Percentiles rank a stretch among this genome's conserved stretches.
Evolutionary conservation across 805 yeast species (phyloP).

Genomic region (Blastobotrys terrestris): DNA sequence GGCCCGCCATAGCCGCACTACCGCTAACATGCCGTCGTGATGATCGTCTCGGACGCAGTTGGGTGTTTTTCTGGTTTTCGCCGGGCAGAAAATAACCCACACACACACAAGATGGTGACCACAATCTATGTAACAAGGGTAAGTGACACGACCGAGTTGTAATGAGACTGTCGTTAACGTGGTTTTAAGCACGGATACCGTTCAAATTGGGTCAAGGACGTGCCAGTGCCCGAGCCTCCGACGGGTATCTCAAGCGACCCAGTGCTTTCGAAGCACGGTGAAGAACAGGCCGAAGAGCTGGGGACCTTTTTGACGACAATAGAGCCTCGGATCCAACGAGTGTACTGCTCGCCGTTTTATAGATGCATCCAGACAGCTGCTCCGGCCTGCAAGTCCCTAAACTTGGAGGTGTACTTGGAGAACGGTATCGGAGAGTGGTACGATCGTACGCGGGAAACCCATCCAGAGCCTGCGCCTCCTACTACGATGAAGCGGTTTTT

Average conservation of each 20-base stretch:
- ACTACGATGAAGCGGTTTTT: conserved; percentile 50
- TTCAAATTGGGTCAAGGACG: conserved; percentile 66
- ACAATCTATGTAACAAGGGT: conserved; percentile 26
- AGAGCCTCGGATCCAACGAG: conserved; percentile 57
- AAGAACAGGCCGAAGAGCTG: conserved; percentile 77
- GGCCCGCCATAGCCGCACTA: too few species aligned
- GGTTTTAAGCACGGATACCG: conserved; percentile 89
- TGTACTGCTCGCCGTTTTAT: conserved; percentile 80
- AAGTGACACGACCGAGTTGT: too few species aligned
- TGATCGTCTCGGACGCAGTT: not conserved
- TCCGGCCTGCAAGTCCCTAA: conserved; percentile 59
- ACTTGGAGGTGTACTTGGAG: conserved; percentile 59
- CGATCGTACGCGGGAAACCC: conserved; percentile 40
- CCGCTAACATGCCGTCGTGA: too few species aligned
- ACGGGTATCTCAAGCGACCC: conserved; percentile 92
- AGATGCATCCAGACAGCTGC: conserved; percentile 78
- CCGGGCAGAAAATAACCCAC: not conserved
- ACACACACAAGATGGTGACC: conserved; percentile 18
- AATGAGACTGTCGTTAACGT: too few species aligned
- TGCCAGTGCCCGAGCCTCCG: conserved; percentile 63
- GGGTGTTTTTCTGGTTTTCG: not conserved
- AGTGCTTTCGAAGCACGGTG: conserved; percentile 81
- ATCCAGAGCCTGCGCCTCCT: conserved; percentile 61
- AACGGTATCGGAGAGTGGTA: conserved; percentile 93
- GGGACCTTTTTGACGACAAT: conserved; percentile 50